phyloP scores from a whole-genome alignment of 345 rosid genomes.

The Lumnitzera racemosa region DNA sequence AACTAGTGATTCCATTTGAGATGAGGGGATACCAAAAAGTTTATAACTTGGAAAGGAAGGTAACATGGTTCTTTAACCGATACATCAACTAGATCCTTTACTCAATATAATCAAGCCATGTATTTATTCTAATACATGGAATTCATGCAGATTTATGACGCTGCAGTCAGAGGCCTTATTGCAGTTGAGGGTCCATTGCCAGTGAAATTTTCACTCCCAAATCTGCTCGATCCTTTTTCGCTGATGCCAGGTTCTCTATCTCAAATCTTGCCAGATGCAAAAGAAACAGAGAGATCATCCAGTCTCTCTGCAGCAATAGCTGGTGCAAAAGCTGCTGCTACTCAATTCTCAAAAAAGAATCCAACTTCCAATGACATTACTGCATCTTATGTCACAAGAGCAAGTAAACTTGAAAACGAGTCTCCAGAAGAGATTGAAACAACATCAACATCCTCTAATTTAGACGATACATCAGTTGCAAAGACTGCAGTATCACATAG shows the following conservation, averaged over 20 bases:
- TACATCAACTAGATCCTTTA: background rate
- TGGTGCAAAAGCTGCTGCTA: constrained; percentile 79
- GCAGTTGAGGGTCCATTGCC: constrained; percentile 40
- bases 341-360: constrained; percentile 60
- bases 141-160: constrained; percentile 44
- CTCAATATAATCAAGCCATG: background rate
- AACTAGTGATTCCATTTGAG: constrained; percentile 80
- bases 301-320: constrained; percentile 70
- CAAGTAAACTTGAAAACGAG: constrained; percentile 11
- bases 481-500: constrained; percentile 2
- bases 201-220: constrained; percentile 66
- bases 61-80: constrained; percentile 10
- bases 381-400: constrained; percentile 11
- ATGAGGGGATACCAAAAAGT: constrained; percentile 88
- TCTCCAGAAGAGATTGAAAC: constrained; percentile 18
- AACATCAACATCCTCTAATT: constrained; percentile 1
- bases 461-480: constrained; percentile 13
- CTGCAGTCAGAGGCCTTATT: constrained; percentile 76
- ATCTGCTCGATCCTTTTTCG: constrained; percentile 60
- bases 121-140: background rate
- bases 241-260: constrained; percentile 70
- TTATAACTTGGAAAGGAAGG: constrained; percentile 95
- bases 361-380: constrained; percentile 14
- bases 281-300: constrained; percentile 32
- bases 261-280: constrained; percentile 9